Evolutionary conservation across 176 grass and related monocot species (phyloP).

Genomic region (Aegilops longissima): DNA sequence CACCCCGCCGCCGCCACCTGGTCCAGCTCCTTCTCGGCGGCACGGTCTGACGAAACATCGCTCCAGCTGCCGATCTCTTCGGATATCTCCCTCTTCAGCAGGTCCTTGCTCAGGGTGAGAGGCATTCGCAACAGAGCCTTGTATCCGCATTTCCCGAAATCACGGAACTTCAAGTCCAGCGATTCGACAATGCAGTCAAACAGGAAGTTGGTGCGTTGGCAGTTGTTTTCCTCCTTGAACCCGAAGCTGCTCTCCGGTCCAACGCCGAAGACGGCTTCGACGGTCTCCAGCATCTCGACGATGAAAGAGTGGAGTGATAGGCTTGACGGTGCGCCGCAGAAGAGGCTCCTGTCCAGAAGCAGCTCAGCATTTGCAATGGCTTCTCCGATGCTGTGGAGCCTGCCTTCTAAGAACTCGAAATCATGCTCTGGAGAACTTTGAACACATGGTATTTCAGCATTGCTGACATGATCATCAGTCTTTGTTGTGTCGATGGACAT

Average conservation of each 20-base stretch:
- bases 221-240: conserved; percentile 38
- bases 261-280: conserved; percentile 12
- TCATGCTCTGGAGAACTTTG: conserved; percentile 21
- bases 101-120: conserved; percentile 36
- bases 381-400: conserved; percentile 40
- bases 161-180: conserved; percentile 52
- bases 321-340: background rate
- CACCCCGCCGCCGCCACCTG: conserved; percentile 31
- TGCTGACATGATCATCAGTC: background rate
- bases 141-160: conserved; percentile 64
- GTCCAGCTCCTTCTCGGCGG: conserved; percentile 49
- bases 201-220: conserved; percentile 49
- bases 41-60: conserved; percentile 19
- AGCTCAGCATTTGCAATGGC: conserved; percentile 57
- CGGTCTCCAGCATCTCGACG: conserved; percentile 47
- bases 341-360: conserved; percentile 31
- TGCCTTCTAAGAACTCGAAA: conserved; percentile 39
- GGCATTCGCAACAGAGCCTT: conserved; percentile 40
- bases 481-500: conserved; percentile 21
- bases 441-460: background rate
- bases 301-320: conserved; percentile 45
- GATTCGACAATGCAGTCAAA: conserved; percentile 81
- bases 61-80: conserved; percentile 57
- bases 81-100: conserved; percentile 36
- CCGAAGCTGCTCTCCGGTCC: background rate